A percentile compares a stretch with the other conserved stretches of the same genome.
phyloP scores from a whole-genome alignment of 768 basidiomycete genomes.

The Suillus decipiens region DNA sequence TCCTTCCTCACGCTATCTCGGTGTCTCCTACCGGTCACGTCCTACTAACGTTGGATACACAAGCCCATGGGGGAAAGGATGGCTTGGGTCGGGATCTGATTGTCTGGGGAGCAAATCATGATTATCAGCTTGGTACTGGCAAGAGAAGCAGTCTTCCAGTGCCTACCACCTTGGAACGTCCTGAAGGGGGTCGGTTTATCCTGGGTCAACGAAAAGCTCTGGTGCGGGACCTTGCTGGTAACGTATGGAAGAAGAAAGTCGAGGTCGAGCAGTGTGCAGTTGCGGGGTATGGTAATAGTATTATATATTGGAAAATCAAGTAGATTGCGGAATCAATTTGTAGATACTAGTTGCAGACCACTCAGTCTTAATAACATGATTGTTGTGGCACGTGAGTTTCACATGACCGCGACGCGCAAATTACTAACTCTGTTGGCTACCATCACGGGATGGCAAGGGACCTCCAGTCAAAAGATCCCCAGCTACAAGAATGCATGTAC shows the following conservation, averaged over 20 bases:
- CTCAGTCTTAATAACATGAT: not conserved
- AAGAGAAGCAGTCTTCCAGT: slow-evolving; percentile 58
- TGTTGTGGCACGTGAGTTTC: slow-evolving; percentile 9
- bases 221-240: slow-evolving; percentile 61
- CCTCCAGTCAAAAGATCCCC: slow-evolving; percentile 33
- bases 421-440: not conserved
- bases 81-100: slow-evolving; percentile 64
- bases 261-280: slow-evolving; percentile 65
- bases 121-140: slow-evolving; percentile 77
- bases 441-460: slow-evolving; percentile 27
- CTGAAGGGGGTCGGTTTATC: slow-evolving; percentile 61
- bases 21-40: slow-evolving; percentile 79
- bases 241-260: slow-evolving; percentile 58
- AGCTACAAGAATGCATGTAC: slow-evolving; percentile 36
- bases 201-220: slow-evolving; percentile 50
- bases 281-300: slow-evolving; percentile 62
- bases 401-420: slow-evolving; percentile 4
- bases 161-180: slow-evolving; percentile 52
- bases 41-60: slow-evolving; percentile 70
- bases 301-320: slow-evolving; percentile 70
- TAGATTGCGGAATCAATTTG: not conserved
- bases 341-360: too few relatives aligned
- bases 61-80: slow-evolving; percentile 46
- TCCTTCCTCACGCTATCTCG: slow-evolving; percentile 61
- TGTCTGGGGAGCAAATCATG: slow-evolving; percentile 73